These are phyloP conservation scores for Tetrahymena thermophila DNA, from an alignment of 73 alveolate species.

Conservation along the genomic window DNA sequence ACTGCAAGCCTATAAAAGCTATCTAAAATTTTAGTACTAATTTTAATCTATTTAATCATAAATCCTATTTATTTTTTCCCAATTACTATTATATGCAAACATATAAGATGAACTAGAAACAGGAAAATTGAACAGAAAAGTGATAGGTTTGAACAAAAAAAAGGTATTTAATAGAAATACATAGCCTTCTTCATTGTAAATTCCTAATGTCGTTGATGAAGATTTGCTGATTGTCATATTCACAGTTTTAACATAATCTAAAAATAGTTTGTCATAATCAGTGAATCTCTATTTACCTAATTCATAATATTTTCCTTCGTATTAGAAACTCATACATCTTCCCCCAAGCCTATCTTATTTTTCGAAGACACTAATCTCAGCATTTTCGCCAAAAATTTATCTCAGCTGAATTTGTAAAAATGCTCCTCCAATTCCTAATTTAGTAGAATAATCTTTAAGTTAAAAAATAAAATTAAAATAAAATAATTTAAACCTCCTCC, in stretches of 20 bases:
- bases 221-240: not conserved
- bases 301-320: not conserved
- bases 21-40: not conserved
- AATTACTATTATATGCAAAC: not conserved
- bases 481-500: not conserved
- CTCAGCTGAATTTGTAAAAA: not conserved
- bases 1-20: not conserved
- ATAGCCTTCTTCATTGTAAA: not conserved
- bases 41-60: not conserved
- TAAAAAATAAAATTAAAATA: not conserved
- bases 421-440: not conserved
- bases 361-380: not conserved
- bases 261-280: not conserved
- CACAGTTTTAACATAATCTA: not conserved
- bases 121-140: not conserved
- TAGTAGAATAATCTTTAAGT: not conserved
- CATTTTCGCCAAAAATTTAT: not conserved
- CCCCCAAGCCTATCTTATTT: not conserved
- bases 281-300: not conserved
- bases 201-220: not conserved
- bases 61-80: not conserved
- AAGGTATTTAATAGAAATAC: not conserved
- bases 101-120: not conserved
- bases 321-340: not conserved
- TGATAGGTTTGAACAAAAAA: not conserved